phyloP scores from a whole-genome alignment of 2,329 filamentous ascomycete species.

The Endoconidiophora laricicola region DNA sequence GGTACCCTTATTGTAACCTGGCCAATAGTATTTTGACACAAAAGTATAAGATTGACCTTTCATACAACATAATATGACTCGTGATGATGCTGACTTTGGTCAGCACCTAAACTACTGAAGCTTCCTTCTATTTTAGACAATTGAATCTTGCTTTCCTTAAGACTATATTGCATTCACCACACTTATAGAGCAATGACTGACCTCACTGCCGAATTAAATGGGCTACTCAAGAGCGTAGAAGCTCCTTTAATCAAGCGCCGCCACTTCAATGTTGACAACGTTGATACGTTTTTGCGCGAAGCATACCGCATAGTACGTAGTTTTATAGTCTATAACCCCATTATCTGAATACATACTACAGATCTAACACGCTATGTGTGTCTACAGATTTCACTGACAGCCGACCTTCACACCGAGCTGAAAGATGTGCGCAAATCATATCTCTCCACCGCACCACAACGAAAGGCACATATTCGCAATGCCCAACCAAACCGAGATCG shows the following conservation, averaged over 20 bases:
- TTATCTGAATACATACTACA: background rate
- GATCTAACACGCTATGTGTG: conserved; percentile 4
- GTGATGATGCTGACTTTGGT: background rate
- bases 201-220: conserved; percentile 52
- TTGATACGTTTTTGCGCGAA: conserved; percentile 84
- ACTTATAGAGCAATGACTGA: conserved; percentile 31
- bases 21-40: too few species aligned
- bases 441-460: conserved; percentile 53
- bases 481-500: conserved; percentile 16
- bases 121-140: background rate
- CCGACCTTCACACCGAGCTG: conserved; percentile 63
- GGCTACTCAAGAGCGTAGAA: conserved; percentile 44
- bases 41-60: too few species aligned
- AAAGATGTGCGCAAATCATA: conserved; percentile 76
- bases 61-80: background rate
- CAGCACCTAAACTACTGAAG: background rate
- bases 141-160: too few species aligned
- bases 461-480: conserved; percentile 3
- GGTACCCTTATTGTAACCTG: too few species aligned
- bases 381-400: conserved; percentile 64
- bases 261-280: conserved; percentile 30
- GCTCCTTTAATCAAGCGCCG: conserved; percentile 28
- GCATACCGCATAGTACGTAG: conserved; percentile 71
- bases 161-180: background rate
- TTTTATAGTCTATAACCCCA: conserved; percentile 3